phyloP scores from a whole-genome alignment of 768 basidiomycete species.

The Boletus patriciae region DNA sequence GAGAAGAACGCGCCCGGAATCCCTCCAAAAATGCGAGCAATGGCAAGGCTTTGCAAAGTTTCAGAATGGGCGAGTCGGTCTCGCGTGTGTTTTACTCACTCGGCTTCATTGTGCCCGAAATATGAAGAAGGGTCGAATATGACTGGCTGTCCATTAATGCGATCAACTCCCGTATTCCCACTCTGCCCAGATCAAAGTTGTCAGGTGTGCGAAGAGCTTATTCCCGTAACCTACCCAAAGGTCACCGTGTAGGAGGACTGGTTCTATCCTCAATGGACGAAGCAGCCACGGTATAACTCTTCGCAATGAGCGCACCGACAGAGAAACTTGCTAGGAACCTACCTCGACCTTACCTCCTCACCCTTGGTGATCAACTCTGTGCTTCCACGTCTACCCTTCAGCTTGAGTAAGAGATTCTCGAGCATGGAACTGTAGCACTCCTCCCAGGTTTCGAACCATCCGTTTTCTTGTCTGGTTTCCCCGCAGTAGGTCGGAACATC shows the following conservation, averaged over 20 bases:
- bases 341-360: conserved; percentile 49
- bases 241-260: conserved; percentile 77
- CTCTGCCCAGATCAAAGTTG: conserved; percentile 43
- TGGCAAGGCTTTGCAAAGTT: conserved; percentile 54
- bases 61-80: neutral
- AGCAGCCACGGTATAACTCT: conserved; percentile 78
- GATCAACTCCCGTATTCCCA: conserved; percentile 69
- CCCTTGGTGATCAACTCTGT: conserved; percentile 51
- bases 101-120: conserved; percentile 80
- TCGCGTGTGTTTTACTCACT: conserved; percentile 49
- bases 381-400: conserved; percentile 43
- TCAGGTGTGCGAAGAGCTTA: neutral
- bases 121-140: conserved; percentile 80
- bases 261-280: conserved; percentile 53
- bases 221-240: conserved; percentile 58
- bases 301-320: conserved; percentile 9
- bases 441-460: conserved; percentile 73
- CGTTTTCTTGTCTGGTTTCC: conserved; percentile 65
- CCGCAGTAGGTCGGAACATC: conserved; percentile 77
- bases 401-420: conserved; percentile 51
- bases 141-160: conserved; percentile 52
- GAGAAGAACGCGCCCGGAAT: conserved; percentile 62
- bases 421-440: conserved; percentile 65
- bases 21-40: conserved; percentile 79
- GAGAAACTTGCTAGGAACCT: conserved; percentile 19